Percentiles rank a stretch among this genome's conserved stretches.
Conservation (phyloP, 495 filamentous ascomycete species). For the Hypoxylon subgilvum region DNA sequence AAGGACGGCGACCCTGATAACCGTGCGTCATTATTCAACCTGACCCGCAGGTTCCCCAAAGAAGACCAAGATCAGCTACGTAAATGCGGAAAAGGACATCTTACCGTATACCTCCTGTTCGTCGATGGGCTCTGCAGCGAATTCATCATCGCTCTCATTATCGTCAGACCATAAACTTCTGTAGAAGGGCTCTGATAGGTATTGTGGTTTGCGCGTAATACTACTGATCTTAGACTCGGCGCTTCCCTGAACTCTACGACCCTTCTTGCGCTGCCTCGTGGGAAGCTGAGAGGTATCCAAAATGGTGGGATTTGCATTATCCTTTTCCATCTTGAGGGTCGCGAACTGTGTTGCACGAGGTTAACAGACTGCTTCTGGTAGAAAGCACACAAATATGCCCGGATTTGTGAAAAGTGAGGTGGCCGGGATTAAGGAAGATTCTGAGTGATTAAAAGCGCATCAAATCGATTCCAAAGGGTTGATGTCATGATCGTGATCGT, state of each 20-base stretch:
- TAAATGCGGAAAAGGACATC: constrained; percentile 24
- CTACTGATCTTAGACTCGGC: constrained; percentile 45
- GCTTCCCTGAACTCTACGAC: constrained; percentile 32
- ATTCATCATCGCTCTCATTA: constrained; percentile 60
- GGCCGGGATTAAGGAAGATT: too few relatives aligned
- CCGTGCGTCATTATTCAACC: constrained; percentile 4
- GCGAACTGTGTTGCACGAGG: background rate
- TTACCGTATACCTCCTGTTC: constrained; percentile 95
- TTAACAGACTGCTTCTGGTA: too few relatives aligned
- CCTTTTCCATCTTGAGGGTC: constrained; percentile 43
- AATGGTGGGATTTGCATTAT: constrained; percentile 96
- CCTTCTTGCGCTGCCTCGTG: constrained; percentile 66
- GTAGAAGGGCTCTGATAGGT: constrained; percentile 39
- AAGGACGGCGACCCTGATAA: constrained; percentile 5
- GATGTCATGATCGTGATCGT: constrained; percentile 9
- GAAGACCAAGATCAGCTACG: background rate
- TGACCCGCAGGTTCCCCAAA: background rate
- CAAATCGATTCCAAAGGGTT: too few relatives aligned
- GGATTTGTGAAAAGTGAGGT: background rate
- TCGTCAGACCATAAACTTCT: constrained; percentile 34
- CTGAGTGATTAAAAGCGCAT: too few relatives aligned
- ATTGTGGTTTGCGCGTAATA: constrained; percentile 42
- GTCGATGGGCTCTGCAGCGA: constrained; percentile 80
- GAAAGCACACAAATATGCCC: too few relatives aligned
- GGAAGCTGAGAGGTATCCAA: constrained; percentile 89